Percentiles rank a stretch among this genome's conserved stretches.
phyloP scores from a whole-genome alignment of 1,139 yeast genomes.

The Suhomyces ambrosiae region DNA sequence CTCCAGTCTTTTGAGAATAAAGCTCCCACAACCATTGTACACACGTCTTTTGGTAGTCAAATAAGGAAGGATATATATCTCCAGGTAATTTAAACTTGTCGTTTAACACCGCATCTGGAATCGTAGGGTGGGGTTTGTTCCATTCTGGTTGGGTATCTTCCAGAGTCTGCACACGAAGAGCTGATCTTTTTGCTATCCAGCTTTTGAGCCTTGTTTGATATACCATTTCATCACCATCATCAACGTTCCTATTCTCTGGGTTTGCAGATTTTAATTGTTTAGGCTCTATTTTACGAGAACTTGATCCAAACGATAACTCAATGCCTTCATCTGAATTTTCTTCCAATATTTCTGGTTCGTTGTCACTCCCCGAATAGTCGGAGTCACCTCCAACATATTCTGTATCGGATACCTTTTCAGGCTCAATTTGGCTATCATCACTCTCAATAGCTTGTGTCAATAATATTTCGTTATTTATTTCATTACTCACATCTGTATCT shows the following conservation, averaged over 20 bases:
- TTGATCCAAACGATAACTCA: constrained; percentile 1
- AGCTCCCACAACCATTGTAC: constrained; percentile 83
- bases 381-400: background rate
- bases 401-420: background rate
- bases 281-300: constrained; percentile 1
- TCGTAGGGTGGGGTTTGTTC: constrained; percentile 74
- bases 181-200: constrained; percentile 59
- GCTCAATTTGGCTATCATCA: background rate
- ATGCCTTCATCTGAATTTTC: constrained; percentile 2
- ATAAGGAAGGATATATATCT: constrained; percentile 81
- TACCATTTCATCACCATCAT: constrained; percentile 75
- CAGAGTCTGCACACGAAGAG: constrained; percentile 20
- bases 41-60: constrained; percentile 93
- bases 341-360: constrained; percentile 2
- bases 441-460: background rate
- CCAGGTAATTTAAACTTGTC: constrained; percentile 80
- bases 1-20: constrained; percentile 85
- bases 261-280: background rate
- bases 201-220: constrained; percentile 59
- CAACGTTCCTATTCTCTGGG: constrained; percentile 43
- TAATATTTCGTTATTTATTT: too few species aligned
- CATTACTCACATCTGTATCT: too few species aligned
- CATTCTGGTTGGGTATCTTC: constrained; percentile 51
- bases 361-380: constrained; percentile 7
- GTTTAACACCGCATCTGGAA: constrained; percentile 74